These are phyloP conservation scores for Solanum ossicruentum DNA, from an alignment of 257 asterid genomes.

Conservation along the genomic window DNA sequence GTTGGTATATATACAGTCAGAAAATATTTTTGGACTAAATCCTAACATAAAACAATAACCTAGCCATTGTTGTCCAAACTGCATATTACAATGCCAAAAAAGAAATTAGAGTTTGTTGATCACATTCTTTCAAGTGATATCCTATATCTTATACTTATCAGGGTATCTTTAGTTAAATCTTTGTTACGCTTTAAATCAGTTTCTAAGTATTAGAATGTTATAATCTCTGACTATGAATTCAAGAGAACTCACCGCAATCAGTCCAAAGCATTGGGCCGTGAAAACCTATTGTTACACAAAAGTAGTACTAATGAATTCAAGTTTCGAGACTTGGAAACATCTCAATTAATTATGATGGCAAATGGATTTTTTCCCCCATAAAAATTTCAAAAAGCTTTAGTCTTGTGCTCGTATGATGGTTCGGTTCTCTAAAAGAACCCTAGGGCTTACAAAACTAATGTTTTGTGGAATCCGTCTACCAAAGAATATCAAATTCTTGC, in stretches of 20 bases:
- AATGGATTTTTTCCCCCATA: neutral
- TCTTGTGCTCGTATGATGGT: neutral
- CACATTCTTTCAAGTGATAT: neutral
- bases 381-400: neutral
- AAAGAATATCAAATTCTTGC: neutral
- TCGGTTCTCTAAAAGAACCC: neutral
- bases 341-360: neutral
- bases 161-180: neutral
- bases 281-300: neutral
- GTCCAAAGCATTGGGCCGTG: neutral
- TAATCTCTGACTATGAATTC: neutral
- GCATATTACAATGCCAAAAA: too few relatives aligned
- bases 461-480: neutral
- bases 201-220: neutral
- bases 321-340: neutral
- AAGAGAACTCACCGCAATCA: neutral
- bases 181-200: neutral
- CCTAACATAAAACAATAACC: too few relatives aligned
- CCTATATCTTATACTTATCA: neutral
- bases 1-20: too few relatives aligned
- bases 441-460: neutral
- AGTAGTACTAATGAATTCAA: neutral
- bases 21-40: too few relatives aligned
- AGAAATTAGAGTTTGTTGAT: too few relatives aligned
- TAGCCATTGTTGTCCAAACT: too few relatives aligned